Conservation (phyloP, 2,329 filamentous ascomycete genomes). For the Trichoderma gracile region DNA sequence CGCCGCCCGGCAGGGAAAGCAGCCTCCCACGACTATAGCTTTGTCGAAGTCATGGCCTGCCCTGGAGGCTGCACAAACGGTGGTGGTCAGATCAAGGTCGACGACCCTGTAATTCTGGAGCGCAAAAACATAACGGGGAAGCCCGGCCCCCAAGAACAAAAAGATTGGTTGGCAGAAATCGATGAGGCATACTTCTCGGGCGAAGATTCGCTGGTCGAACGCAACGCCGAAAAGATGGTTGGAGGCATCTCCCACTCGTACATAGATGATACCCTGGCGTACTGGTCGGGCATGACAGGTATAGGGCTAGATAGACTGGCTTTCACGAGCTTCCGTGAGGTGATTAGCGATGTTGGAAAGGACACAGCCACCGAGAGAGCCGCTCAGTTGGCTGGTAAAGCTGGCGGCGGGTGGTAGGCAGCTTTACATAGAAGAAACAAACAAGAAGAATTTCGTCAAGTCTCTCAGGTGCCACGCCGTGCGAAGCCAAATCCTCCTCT, state of each 20-base stretch:
- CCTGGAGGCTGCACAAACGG: constrained; percentile 98
- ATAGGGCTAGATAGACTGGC: constrained; percentile 71
- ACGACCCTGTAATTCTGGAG: constrained; percentile 66
- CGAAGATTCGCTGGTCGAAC: constrained; percentile 52
- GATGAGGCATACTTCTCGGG: constrained; percentile 90
- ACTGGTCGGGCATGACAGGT: constrained; percentile 74
- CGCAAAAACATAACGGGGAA: constrained; percentile 53
- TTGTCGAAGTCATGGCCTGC: constrained; percentile 98
- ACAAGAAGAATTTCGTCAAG: constrained; percentile 31
- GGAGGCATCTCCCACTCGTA: constrained; percentile 66
- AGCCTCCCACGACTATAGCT: constrained; percentile 69
- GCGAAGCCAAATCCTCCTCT: constrained; percentile 78
- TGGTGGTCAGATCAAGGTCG: constrained; percentile 89
- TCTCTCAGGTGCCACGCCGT: constrained; percentile 55
- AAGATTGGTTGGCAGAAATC: constrained; percentile 77
- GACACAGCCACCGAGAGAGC: constrained; percentile 70
- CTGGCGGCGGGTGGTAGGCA: constrained; percentile 86
- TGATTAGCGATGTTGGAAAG: constrained; percentile 94
- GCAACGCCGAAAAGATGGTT: constrained; percentile 43
- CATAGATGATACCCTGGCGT: constrained; percentile 67
- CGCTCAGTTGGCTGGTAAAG: constrained; percentile 83
- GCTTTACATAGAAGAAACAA: constrained; percentile 28
- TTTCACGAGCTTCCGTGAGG: constrained; percentile 86
- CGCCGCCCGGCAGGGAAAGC: constrained; percentile 55
- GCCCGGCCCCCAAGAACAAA: constrained; percentile 75